A percentile compares a stretch with the other conserved stretches of the same genome.
Conservation (phyloP, 1,139 yeast species). For the Magnusiomyces paraingens region DNA sequence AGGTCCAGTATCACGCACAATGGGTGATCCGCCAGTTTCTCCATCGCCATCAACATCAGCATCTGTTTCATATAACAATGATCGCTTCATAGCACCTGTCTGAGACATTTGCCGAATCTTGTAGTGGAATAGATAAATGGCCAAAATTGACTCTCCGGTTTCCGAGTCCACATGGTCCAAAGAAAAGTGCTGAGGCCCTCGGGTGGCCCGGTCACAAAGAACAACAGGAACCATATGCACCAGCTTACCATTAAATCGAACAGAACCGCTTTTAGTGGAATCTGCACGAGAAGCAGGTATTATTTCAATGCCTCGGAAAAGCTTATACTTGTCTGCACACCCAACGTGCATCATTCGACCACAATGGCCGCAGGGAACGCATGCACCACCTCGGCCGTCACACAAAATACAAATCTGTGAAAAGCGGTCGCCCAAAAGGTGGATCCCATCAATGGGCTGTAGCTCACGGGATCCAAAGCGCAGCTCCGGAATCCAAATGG, state of each 20-base stretch:
- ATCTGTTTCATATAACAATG: conserved; percentile 15
- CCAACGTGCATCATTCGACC: conserved; percentile 47
- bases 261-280: conserved; percentile 27
- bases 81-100: conserved; percentile 24
- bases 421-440: conserved; percentile 23
- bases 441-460: conserved; percentile 41
- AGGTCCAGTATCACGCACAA: background rate
- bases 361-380: conserved; percentile 42
- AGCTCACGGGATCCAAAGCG: conserved; percentile 37
- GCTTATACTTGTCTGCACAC: conserved; percentile 46
- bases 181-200: conserved; percentile 4
- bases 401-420: conserved; percentile 39
- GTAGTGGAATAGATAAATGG: conserved; percentile 28
- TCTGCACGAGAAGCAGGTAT: conserved; percentile 19
- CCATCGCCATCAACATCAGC: background rate
- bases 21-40: background rate
- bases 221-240: conserved; percentile 30
- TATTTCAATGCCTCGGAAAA: conserved; percentile 31
- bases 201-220: conserved; percentile 25
- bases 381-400: conserved; percentile 37
- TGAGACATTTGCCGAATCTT: conserved; percentile 20
- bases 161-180: conserved; percentile 21
- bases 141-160: conserved; percentile 27
- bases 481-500: conserved; percentile 45
- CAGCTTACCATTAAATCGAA: conserved; percentile 33